A percentile compares a stretch with the other conserved stretches of the same genome.
phyloP scores from a whole-genome alignment of 2,329 filamentous ascomycete species.

The Calonectria leucothoes region DNA sequence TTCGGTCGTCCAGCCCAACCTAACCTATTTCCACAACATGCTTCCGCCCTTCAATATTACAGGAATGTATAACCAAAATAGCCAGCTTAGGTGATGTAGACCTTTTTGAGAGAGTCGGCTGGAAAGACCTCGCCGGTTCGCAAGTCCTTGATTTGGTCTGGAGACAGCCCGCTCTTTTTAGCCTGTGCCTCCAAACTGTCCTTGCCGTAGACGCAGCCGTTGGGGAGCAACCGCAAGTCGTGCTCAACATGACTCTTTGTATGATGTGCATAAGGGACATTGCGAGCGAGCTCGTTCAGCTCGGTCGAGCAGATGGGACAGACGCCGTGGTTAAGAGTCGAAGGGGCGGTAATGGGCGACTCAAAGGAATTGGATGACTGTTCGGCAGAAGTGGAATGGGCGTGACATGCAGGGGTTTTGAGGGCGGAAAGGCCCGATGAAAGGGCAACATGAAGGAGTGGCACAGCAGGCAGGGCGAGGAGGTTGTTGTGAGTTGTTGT shows the following conservation, averaged over 20 bases:
- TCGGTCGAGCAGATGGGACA: constrained; percentile 98
- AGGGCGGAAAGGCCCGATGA: constrained; percentile 92
- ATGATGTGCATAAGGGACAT: constrained; percentile 94
- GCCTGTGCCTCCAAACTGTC: constrained; percentile 81
- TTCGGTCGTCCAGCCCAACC: background rate
- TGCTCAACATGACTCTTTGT: constrained; percentile 92
- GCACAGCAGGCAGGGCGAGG: constrained; percentile 82
- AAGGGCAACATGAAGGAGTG: constrained; percentile 90
- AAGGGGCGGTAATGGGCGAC: constrained; percentile 33
- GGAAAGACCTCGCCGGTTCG: constrained; percentile 77
- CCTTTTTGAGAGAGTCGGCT: constrained; percentile 78
- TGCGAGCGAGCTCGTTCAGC: constrained; percentile 88
- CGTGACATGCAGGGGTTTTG: constrained; percentile 93
- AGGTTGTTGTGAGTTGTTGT: constrained; percentile 87
- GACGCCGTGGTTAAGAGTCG: constrained; percentile 75
- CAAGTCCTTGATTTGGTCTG: constrained; percentile 80
- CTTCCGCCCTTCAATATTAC: background rate
- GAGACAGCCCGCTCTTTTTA: constrained; percentile 78
- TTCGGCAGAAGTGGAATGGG: constrained; percentile 18
- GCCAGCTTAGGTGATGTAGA: constrained; percentile 80
- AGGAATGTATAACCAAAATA: background rate
- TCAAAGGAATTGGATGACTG: constrained; percentile 64
- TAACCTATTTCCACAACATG: background rate
- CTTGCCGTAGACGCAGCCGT: constrained; percentile 85
- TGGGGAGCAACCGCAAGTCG: constrained; percentile 88